These are phyloP conservation scores for Xylariaceae sp. DNA, from an alignment of 2,329 filamentous ascomycete species.

Conservation along the genomic window DNA sequence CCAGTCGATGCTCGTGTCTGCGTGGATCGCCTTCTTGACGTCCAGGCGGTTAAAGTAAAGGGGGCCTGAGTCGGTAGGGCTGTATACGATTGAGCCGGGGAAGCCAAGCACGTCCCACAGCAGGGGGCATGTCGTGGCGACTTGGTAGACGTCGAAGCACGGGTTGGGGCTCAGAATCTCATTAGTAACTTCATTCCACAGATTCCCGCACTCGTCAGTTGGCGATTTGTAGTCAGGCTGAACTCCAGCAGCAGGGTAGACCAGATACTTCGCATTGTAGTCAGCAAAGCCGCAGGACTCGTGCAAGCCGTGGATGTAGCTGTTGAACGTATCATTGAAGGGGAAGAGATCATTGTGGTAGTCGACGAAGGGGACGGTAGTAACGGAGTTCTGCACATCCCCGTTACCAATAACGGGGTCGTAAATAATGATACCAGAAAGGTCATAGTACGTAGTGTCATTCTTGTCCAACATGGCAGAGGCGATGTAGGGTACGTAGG, in stretches of 20 bases:
- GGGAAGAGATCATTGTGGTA: conserved; percentile 52
- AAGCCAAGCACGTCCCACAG: conserved; percentile 56
- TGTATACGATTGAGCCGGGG: conserved; percentile 61
- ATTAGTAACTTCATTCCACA: conserved; percentile 49
- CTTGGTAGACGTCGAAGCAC: conserved; percentile 67
- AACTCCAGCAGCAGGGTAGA: conserved; percentile 58
- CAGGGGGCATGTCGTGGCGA: conserved; percentile 63
- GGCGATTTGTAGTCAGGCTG: conserved; percentile 46
- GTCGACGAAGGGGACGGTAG: conserved; percentile 53
- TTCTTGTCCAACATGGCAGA: conserved; percentile 47
- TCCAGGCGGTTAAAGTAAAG: conserved; percentile 70
- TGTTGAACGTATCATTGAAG: conserved; percentile 52
- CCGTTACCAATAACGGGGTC: conserved; percentile 59
- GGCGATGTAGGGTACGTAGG: conserved; percentile 55
- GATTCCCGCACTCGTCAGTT: conserved; percentile 45
- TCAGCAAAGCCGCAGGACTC: conserved; percentile 55
- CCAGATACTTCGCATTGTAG: conserved; percentile 52
- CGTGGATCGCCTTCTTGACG: conserved; percentile 66
- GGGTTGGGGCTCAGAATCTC: conserved; percentile 55
- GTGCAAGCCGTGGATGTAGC: conserved; percentile 48
- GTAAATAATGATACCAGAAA: conserved; percentile 57
- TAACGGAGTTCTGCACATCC: conserved; percentile 35
- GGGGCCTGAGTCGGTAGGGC: conserved; percentile 52
- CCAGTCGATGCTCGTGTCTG: conserved; percentile 40
- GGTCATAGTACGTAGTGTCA: conserved; percentile 46